These are phyloP conservation scores for Lasiodiplodia sp. DNA, from an alignment of 2,329 filamentous ascomycete species.

Conservation along the genomic window DNA sequence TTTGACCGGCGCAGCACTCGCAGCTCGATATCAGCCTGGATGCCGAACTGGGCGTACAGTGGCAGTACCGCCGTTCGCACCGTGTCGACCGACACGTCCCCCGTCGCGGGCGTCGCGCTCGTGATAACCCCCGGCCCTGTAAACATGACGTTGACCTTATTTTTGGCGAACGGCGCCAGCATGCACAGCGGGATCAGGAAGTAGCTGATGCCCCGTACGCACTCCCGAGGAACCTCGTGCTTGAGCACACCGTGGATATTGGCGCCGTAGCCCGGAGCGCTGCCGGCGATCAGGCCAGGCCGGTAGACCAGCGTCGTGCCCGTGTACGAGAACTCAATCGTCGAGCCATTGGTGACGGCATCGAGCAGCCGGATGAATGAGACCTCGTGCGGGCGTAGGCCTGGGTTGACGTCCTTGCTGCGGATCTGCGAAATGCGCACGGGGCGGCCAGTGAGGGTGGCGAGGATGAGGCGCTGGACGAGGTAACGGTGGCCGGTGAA, in stretches of 20 bases:
- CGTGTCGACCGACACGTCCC: slow-evolving; percentile 90
- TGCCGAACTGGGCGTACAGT: slow-evolving; percentile 88
- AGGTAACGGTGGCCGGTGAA: slow-evolving; percentile 88
- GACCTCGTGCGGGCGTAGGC: slow-evolving; percentile 89
- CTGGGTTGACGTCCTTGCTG: slow-evolving; percentile 81
- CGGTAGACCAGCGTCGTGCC: slow-evolving; percentile 92
- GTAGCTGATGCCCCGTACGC: slow-evolving; percentile 84
- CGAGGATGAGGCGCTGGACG: slow-evolving; percentile 82
- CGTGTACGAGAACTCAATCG: slow-evolving; percentile 95
- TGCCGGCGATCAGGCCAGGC: slow-evolving; percentile 90
- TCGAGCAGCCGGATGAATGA: slow-evolving; percentile 96
- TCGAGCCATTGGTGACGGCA: slow-evolving; percentile 90
- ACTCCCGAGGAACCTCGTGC: slow-evolving; percentile 79
- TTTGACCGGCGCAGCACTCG: slow-evolving; percentile 79
- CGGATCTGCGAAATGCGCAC: slow-evolving; percentile 95
- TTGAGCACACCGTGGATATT: slow-evolving; percentile 75
- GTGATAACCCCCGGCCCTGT: slow-evolving; percentile 93
- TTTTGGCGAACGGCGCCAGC: slow-evolving; percentile 91
- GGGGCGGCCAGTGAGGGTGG: slow-evolving; percentile 88
- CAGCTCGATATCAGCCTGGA: slow-evolving; percentile 84
- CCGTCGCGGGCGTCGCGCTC: slow-evolving; percentile 73
- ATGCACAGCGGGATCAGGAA: slow-evolving; percentile 90
- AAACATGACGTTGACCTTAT: slow-evolving; percentile 88
- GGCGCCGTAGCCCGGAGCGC: slow-evolving; percentile 76
- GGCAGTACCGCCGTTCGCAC: slow-evolving; percentile 93